A percentile compares a stretch with the other conserved stretches of the same genome.
Conservation (phyloP, 331 rosid genomes). For the Pyrus hybrid region DNA sequence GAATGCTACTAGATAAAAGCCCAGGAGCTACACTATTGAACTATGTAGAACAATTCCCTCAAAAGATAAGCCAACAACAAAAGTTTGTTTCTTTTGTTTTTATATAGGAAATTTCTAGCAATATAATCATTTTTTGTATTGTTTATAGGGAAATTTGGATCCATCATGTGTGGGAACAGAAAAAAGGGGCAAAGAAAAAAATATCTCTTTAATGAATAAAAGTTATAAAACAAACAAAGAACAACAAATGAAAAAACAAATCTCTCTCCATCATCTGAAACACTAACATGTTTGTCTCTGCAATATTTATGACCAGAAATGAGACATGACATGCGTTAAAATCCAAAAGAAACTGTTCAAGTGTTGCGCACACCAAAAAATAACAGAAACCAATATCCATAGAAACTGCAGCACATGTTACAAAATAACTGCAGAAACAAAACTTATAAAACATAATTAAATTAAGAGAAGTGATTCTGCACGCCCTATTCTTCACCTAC, state of each 20-base stretch:
- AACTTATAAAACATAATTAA: neutral
- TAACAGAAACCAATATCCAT: neutral
- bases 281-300: neutral
- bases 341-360: neutral
- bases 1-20: neutral
- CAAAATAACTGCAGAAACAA: neutral
- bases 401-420: slow-evolving; percentile 23
- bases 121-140: neutral
- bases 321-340: slow-evolving; percentile 5
- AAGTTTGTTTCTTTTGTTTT: neutral
- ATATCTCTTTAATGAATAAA: neutral
- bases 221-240: neutral
- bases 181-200: neutral
- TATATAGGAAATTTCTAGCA: neutral
- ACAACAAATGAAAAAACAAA: neutral
- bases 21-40: no score
- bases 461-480: neutral
- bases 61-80: neutral
- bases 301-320: neutral
- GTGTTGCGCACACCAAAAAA: slow-evolving; percentile 2
- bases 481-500: neutral
- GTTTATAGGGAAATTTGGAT: neutral
- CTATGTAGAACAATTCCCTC: neutral
- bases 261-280: neutral
- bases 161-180: neutral